These are phyloP conservation scores for Fusarium euwallaceae DNA, from an alignment of 2,329 filamentous ascomycete species.

Conservation along the genomic window DNA sequence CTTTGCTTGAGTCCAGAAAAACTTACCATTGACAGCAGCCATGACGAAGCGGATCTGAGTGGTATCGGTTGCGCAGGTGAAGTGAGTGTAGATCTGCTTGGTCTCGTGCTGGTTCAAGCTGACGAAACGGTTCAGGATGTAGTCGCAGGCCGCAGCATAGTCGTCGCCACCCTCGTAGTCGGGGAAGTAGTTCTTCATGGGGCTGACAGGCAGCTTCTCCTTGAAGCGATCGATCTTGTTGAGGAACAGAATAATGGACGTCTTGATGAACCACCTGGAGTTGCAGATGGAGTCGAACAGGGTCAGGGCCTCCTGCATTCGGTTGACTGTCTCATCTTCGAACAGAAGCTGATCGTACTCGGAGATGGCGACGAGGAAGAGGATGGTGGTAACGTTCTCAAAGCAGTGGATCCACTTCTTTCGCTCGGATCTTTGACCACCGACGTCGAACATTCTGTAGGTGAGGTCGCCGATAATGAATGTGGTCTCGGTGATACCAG, in stretches of 20 bases:
- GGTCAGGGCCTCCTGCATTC: slow-evolving; percentile 91
- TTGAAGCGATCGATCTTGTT: slow-evolving; percentile 94
- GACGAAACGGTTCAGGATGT: slow-evolving; percentile 98
- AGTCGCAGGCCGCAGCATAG: slow-evolving; percentile 96
- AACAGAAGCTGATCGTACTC: slow-evolving; percentile 97
- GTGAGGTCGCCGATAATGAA: slow-evolving; percentile 96
- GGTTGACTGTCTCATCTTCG: slow-evolving; percentile 95
- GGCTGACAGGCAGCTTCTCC: slow-evolving; percentile 84
- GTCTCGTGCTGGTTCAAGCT: slow-evolving; percentile 99
- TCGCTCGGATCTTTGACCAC: slow-evolving; percentile 90
- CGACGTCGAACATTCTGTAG: slow-evolving; percentile 97
- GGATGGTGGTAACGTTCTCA: slow-evolving; percentile 94
- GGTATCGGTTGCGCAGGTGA: slow-evolving; percentile 98
- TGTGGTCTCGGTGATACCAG: slow-evolving; percentile 95
- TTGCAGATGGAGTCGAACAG: slow-evolving; percentile 91
- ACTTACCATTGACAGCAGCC: slow-evolving; percentile 96
- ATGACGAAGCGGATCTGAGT: slow-evolving; percentile 99
- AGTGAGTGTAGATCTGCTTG: slow-evolving; percentile 99
- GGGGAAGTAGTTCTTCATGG: slow-evolving; percentile 91
- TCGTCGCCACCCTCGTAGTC: slow-evolving; percentile 96
- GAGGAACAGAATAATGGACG: slow-evolving; percentile 88
- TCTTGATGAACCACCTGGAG: slow-evolving; percentile 91
- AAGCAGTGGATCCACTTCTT: slow-evolving; percentile 99
- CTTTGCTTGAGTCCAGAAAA: background rate
- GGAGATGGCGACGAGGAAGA: slow-evolving; percentile 96